These are phyloP conservation scores for Nasturtium officinale DNA, from an alignment of 345 rosid genomes.

Conservation along the genomic window DNA sequence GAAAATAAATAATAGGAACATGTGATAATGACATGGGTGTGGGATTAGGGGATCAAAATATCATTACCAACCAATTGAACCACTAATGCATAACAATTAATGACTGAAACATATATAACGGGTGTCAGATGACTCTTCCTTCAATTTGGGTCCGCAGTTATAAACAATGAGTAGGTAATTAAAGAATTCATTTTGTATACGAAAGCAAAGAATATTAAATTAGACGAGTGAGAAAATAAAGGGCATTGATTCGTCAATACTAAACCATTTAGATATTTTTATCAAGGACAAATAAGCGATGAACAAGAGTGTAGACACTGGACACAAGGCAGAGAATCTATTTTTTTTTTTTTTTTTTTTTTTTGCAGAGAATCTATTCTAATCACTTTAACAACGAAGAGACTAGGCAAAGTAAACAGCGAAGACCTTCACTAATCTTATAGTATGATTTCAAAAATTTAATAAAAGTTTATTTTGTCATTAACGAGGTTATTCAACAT, in stretches of 20 bases:
- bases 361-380: slow-evolving; percentile 14
- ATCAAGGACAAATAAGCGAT: neutral
- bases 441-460: neutral
- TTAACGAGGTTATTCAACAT: neutral
- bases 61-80: too few relatives aligned
- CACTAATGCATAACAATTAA: too few relatives aligned
- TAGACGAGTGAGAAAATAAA: neutral
- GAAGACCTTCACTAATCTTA: slow-evolving; percentile 1
- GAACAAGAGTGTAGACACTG: slow-evolving; percentile 9
- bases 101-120: too few relatives aligned
- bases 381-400: slow-evolving; percentile 3
- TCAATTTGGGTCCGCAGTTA: neutral
- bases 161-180: neutral
- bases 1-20: too few relatives aligned
- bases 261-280: slow-evolving; percentile 16
- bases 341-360: too few relatives aligned
- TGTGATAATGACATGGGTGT: too few relatives aligned
- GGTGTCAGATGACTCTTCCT: too few relatives aligned
- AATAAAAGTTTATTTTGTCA: neutral
- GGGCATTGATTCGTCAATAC: slow-evolving; percentile 22
- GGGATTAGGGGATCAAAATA: too few relatives aligned
- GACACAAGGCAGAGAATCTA: slow-evolving; percentile 5
- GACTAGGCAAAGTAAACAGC: too few relatives aligned
- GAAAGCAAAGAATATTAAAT: slow-evolving; percentile 15
- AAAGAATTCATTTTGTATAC: neutral